A percentile compares a stretch with the other conserved stretches of the same genome.
These are phyloP conservation scores for Citrus trifoliata DNA, from an alignment of 345 rosid genomes.

Conservation along the genomic window DNA sequence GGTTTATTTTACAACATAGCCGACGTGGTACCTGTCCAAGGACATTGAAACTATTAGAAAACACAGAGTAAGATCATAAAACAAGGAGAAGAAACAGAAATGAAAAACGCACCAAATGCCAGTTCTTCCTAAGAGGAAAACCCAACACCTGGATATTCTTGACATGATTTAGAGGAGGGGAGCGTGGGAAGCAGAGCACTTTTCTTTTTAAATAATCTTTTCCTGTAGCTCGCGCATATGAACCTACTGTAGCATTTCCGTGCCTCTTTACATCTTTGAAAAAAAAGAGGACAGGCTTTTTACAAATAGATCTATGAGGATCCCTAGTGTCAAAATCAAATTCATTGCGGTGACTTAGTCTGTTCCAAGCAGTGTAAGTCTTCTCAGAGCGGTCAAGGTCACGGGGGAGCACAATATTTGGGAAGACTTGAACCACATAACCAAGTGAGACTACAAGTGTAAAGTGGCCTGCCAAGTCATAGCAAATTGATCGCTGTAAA, in stretches of 20 bases:
- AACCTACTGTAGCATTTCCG: conserved; percentile 54
- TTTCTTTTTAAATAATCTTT: conserved; percentile 66
- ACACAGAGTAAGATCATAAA: conserved; percentile 6
- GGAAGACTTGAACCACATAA: conserved; percentile 82
- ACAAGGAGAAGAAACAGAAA: not conserved
- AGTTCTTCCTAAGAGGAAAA: conserved; percentile 50
- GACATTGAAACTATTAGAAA: not conserved
- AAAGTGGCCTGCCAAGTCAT: conserved; percentile 47
- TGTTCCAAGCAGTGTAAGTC: conserved; percentile 86
- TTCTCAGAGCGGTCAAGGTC: conserved; percentile 73
- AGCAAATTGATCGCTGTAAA: conserved; percentile 81
- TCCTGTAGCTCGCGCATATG: conserved; percentile 42
- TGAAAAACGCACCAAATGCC: conserved; percentile 72
- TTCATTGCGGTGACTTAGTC: conserved; percentile 44
- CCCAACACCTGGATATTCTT: conserved; percentile 59
- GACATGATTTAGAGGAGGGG: conserved; percentile 56
- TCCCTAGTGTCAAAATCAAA: conserved; percentile 81
- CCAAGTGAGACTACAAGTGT: conserved; percentile 74
- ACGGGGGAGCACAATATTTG: conserved; percentile 56
- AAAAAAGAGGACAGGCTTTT: conserved; percentile 53
- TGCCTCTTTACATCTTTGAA: conserved; percentile 41
- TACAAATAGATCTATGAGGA: conserved; percentile 55
- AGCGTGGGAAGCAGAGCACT: conserved; percentile 67
- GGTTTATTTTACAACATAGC: conserved; percentile 67
- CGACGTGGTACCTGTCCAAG: conserved; percentile 68